phyloP scores from a whole-genome alignment of 2,329 filamentous ascomycete species.

The Fusarium floridanum region DNA sequence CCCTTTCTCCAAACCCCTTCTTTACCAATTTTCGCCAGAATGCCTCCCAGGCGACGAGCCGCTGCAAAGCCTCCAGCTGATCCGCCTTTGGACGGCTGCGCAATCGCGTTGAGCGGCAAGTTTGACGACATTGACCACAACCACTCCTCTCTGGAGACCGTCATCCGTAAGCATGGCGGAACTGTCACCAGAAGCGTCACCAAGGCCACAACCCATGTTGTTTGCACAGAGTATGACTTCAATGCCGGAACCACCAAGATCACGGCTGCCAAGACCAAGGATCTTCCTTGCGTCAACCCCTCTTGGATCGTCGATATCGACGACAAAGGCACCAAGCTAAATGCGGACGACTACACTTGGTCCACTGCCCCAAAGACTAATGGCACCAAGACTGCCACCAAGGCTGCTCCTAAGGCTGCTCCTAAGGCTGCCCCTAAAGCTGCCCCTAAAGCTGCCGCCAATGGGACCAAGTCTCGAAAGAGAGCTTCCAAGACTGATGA shows the following conservation, averaged over 20 bases:
- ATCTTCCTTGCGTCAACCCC: slow-evolving; percentile 68
- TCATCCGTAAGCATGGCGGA: slow-evolving; percentile 64
- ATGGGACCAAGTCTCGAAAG: slow-evolving; percentile 43
- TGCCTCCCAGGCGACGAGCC: slow-evolving; percentile 41
- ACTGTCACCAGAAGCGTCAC: slow-evolving; percentile 61
- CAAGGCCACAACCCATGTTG: slow-evolving; percentile 66
- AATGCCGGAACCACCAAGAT: slow-evolving; percentile 65
- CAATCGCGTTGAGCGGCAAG: slow-evolving; percentile 71
- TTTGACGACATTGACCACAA: slow-evolving; percentile 68
- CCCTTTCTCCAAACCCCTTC: background rate
- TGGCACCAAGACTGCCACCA: slow-evolving; percentile 33
- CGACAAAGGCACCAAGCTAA: slow-evolving; percentile 41
- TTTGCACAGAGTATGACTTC: slow-evolving; percentile 67
- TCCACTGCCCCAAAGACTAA: slow-evolving; percentile 45
- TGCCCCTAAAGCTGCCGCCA: slow-evolving; percentile 28
- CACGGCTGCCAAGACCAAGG: slow-evolving; percentile 59
- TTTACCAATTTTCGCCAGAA: slow-evolving; percentile 12
- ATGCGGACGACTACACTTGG: slow-evolving; percentile 46
- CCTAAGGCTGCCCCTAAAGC: too few species aligned
- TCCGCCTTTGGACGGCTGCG: slow-evolving; percentile 60
- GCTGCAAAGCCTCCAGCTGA: slow-evolving; percentile 40
- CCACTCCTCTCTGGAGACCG: slow-evolving; percentile 60
- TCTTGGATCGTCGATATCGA: slow-evolving; percentile 74
- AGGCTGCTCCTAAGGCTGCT: slow-evolving; percentile 12
- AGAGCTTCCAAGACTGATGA: slow-evolving; percentile 40